Evolutionary conservation across 2,329 filamentous ascomycete genomes (phyloP).

Genomic region (Fusarium sp.): DNA sequence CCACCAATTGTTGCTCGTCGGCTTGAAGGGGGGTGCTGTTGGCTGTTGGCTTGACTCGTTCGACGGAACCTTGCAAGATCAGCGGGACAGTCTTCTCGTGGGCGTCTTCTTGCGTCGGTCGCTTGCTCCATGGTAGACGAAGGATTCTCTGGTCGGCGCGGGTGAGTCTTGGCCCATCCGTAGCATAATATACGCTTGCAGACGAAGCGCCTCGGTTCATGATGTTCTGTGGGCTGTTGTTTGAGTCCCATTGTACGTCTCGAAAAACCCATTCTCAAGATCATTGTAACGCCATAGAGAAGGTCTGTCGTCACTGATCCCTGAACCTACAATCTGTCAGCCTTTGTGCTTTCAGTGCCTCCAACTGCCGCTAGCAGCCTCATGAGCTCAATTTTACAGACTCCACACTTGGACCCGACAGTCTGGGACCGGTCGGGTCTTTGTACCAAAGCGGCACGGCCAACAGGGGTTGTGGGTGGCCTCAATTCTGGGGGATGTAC

Average conservation of each 20-base stretch:
- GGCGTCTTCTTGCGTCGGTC: constrained; percentile 37
- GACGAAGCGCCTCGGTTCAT: constrained; percentile 3
- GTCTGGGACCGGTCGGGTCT: constrained; percentile 40
- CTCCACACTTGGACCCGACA: constrained; percentile 44
- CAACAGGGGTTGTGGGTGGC: constrained; percentile 39
- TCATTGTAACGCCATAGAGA: not conserved
- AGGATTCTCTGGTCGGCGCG: constrained; percentile 21
- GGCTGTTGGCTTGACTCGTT: constrained; percentile 33
- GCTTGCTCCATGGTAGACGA: constrained; percentile 8
- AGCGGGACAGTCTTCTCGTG: constrained; percentile 24
- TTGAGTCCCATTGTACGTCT: not conserved
- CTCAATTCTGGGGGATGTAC: constrained; percentile 41
- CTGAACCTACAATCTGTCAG: not conserved
- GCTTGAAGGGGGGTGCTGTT: constrained; percentile 21
- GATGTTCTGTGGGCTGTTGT: not conserved
- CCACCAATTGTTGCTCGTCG: constrained; percentile 17
- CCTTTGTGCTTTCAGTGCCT: constrained; percentile 4
- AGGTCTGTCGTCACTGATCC: not conserved
- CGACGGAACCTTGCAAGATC: constrained; percentile 31
- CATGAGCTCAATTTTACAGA: constrained; percentile 40
- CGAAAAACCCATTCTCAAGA: not conserved
- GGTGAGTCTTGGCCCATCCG: constrained; percentile 14
- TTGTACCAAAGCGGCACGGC: constrained; percentile 42
- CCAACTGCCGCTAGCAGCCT: constrained; percentile 39
- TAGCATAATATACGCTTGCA: constrained; percentile 18